phyloP scores from a whole-genome alignment of 129 eudicot genomes.

The Logfia minima region DNA sequence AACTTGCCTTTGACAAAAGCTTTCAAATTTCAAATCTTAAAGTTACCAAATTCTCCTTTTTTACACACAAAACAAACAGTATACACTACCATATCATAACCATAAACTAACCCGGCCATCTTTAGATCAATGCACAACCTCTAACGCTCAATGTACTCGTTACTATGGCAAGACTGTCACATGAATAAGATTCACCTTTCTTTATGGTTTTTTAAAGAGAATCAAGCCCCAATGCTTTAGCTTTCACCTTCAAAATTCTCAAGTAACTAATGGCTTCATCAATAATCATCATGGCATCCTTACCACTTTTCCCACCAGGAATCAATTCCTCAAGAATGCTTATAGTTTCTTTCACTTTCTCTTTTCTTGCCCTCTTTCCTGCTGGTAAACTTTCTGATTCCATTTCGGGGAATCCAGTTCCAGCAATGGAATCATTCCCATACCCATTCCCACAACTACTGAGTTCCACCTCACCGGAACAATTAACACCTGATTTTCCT shows the following conservation, averaged over 20 bases:
- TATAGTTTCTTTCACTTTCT: constrained; percentile 57
- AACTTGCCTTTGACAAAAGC: constrained; percentile 22
- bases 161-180: background rate
- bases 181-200: constrained; percentile 2
- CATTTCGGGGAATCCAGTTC: constrained; percentile 19
- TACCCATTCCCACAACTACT: constrained; percentile 31
- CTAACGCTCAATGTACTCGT: constrained; percentile 1
- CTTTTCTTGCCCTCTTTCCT: constrained; percentile 49
- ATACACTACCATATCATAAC: constrained; percentile 5
- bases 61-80: background rate
- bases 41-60: constrained; percentile 9
- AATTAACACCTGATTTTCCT: constrained; percentile 31
- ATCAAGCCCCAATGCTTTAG: constrained; percentile 64
- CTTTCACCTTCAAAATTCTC: constrained; percentile 61
- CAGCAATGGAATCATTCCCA: constrained; percentile 1
- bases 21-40: background rate
- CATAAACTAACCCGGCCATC: background rate
- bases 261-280: constrained; percentile 82
- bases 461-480: constrained; percentile 62
- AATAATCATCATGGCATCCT: constrained; percentile 59
- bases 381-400: constrained; percentile 39
- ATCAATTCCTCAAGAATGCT: constrained; percentile 58
- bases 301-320: constrained; percentile 61
- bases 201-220: constrained; percentile 24
- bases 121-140: constrained; percentile 4